Percentiles rank a stretch among this genome's conserved stretches.
phyloP scores from a whole-genome alignment of 2,329 filamentous ascomycete species.

The Paraconiothyrium brasiliense region DNA sequence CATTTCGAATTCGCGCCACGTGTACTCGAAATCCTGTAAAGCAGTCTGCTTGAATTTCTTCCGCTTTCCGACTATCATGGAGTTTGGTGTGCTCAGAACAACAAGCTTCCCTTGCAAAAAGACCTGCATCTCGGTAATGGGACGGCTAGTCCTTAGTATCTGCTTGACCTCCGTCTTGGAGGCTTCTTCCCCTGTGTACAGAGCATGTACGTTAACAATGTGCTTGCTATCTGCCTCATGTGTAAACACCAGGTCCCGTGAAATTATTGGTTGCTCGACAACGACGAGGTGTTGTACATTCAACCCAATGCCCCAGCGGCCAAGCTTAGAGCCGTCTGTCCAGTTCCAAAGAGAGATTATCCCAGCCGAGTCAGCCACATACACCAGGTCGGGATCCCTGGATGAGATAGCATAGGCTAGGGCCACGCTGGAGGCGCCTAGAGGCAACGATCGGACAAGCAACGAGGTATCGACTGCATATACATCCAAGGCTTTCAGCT shows the following conservation, averaged over 20 bases:
- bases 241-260: conserved; percentile 51
- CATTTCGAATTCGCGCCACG: conserved; percentile 64
- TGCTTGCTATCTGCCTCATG: conserved; percentile 51
- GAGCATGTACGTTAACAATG: conserved; percentile 48
- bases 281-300: conserved; percentile 48
- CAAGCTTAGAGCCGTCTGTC: conserved; percentile 56
- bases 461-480: conserved; percentile 85
- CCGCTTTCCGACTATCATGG: conserved; percentile 69
- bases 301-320: conserved; percentile 54
- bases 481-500: conserved; percentile 78
- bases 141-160: conserved; percentile 49
- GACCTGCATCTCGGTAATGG: conserved; percentile 53
- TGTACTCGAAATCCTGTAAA: conserved; percentile 55
- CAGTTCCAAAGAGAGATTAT: conserved; percentile 68
- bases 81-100: conserved; percentile 62
- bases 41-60: conserved; percentile 43
- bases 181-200: conserved; percentile 39
- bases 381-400: conserved; percentile 61
- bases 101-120: conserved; percentile 67
- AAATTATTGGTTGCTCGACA: conserved; percentile 37
- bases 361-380: conserved; percentile 62
- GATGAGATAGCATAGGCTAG: conserved; percentile 63
- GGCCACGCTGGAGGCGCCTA: conserved; percentile 54
- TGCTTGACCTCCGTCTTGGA: conserved; percentile 45
- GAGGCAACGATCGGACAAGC: conserved; percentile 74